Evolutionary conservation across 2,329 filamentous ascomycete genomes (phyloP), one percentile per base, ranked within the genome.

Genomic region (Ceratocystis huliohia): DNA sequence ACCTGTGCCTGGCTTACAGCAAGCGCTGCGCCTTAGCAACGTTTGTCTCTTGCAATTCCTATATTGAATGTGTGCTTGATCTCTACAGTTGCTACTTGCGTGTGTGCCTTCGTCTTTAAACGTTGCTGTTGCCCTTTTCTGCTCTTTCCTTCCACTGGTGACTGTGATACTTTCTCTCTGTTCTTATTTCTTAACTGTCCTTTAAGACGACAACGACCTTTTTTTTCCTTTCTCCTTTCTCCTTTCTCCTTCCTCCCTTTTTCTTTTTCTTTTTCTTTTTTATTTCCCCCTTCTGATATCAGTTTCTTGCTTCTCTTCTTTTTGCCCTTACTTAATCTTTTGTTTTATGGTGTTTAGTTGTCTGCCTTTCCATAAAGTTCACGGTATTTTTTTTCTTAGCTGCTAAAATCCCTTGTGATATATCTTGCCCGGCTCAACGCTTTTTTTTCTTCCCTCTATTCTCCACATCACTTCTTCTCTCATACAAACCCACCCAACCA

Each of bases 401-500:
- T n/a, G 46, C 30, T 22, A 62, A 30, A 63, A 65, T 44, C 25
- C 63, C 63, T 44, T 57, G 41, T 63, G 61, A 63, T 50, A 63
- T 63, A 45, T 44, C 56, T 41, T 59, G 30, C 56, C 56, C 56
- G 33, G 56, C 56, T 62, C 22, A 63, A 53, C 17, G 25, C 62
- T 64, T 64, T 44, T 61, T 65, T 61, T 33, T 56, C 45, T 46
- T 61, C 20, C n/a, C 37, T 62, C 61, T 7, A 59, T 59, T 59
- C 56, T 56, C 37, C 28, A 46, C 63, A 50, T 45, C 63, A 61
- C 22, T 22, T n/a, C 63, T 56, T 45, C 63, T 57, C 63, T 67
- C 41, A 64, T 50, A 59, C 61, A 61, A 68, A 69, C 71, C 53
- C 61, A 33, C 63, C 57, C 57, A 46, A 59, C 68, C 22, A 69